Percentiles rank a stretch among this genome's conserved stretches.
Evolutionary conservation across 2,329 filamentous ascomycete genomes (phyloP).

Genomic region (Karstenula rhodostoma): DNA sequence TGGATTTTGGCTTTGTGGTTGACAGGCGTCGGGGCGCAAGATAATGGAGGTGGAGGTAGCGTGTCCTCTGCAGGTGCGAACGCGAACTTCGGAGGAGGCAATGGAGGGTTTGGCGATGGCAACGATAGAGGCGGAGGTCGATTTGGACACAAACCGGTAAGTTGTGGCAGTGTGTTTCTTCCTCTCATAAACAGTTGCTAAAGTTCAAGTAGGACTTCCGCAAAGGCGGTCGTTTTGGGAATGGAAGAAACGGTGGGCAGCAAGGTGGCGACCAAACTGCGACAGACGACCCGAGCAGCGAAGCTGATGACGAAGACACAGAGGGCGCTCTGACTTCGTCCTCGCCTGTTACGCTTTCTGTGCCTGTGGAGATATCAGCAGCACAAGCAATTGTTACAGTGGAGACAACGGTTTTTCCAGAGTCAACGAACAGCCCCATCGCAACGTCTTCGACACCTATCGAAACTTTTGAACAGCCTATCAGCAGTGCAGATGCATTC

Average conservation of each 20-base stretch:
- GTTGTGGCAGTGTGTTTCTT: not conserved
- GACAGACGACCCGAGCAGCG: not conserved
- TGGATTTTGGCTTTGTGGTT: constrained; percentile 26
- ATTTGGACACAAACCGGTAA: constrained; percentile 3
- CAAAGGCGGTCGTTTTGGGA: not conserved
- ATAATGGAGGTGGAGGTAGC: constrained; percentile 12
- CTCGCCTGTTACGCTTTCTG: not conserved
- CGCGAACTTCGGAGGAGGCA: not conserved
- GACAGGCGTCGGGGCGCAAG: constrained; percentile 20
- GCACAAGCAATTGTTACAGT: not conserved
- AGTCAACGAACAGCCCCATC: not conserved
- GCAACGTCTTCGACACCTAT: not conserved
- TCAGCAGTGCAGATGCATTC: constrained; percentile 12
- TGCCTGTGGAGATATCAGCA: not conserved
- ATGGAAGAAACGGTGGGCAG: not conserved
- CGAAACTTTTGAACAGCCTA: not conserved
- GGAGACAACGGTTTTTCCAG: not conserved
- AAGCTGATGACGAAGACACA: not conserved
- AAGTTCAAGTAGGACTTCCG: not conserved
- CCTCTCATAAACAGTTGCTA: not conserved
- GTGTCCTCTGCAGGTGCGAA: not conserved
- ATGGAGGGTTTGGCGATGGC: constrained; percentile 9
- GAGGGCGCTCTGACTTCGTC: not conserved
- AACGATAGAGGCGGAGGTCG: not conserved
- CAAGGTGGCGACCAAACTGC: constrained; percentile 5